Base-by-base conservation (phyloP, 164 flowering plant species). In the Vitis rotundifolia region DNA sequence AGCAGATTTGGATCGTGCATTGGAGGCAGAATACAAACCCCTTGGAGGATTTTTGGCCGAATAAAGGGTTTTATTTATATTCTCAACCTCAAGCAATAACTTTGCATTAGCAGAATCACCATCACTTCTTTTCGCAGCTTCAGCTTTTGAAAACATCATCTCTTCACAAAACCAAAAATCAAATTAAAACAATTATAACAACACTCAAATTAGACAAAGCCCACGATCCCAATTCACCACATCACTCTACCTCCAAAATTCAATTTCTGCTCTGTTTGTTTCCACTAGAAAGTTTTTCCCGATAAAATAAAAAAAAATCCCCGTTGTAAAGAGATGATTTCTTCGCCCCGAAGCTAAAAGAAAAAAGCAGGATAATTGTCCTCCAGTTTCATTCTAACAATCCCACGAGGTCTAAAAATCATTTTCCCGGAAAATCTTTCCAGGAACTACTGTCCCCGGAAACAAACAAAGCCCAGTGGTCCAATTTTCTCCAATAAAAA, bases 31-130 rank as follows among this genome's bases (percentile, higher is more conserved):
- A 69, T 66, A 63, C 2, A 72, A 74, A 55, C 63, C 47, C 73
- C 71, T 81, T 12, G 80, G 13, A 61, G 71, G 73, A 49, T 74
- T 76, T 75, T 75, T 81, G 67, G 88, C 91, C 63, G 74, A 18
- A 66, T 89, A 85, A 1, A 92, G 79, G n/a, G 92, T 94, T 78
- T 83, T 88, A 71, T 89, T 87, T 31, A 96, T 80, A 10, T 94
- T 83, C 64, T 93, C 95, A 68, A 93, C 80, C 62, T 93, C 99
- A 67, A 76, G 78, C 72, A 96, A 81, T 69, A 96, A 76, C 77
- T 80, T 81, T 76, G 75, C 84, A 66, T 68, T 81, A 31, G 81
- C 83, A 8, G 86, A 66, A 75, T 80, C 87, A 13, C 73, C 84
- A 13, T 70, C 82, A 58, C 9, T 76, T 73, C 79, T 85, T 85